Conservation (phyloP, 257 asterid genomes). For the Nemophila menziesii region DNA sequence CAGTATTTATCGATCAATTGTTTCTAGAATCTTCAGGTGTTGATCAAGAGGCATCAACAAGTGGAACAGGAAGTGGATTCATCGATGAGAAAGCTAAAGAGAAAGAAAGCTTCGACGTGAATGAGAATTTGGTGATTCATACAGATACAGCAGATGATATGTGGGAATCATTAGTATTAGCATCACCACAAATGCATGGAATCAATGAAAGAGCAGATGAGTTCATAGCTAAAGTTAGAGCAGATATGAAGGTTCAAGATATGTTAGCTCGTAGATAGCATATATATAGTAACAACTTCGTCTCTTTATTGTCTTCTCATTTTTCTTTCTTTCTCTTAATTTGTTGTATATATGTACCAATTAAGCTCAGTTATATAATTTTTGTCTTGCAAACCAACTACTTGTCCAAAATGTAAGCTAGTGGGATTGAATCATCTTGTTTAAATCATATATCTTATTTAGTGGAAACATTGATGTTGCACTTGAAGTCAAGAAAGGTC, state of each 20-base stretch:
- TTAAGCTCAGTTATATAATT: no score
- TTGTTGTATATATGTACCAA: no score
- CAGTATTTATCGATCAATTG: constrained; percentile 52
- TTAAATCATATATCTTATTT: no score
- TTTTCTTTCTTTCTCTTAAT: not conserved
- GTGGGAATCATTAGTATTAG: constrained; percentile 72
- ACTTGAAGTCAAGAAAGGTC: no score
- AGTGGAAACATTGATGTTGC: no score
- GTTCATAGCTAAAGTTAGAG: constrained; percentile 54
- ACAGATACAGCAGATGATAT: constrained; percentile 55
- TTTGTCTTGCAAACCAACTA: no score
- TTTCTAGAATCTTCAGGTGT: constrained; percentile 35
- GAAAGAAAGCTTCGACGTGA: not conserved
- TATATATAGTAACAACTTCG: no score
- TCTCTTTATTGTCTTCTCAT: not conserved
- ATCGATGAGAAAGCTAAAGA: constrained; percentile 1
- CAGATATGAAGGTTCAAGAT: constrained; percentile 50
- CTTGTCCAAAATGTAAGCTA: no score
- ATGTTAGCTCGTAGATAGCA: constrained; percentile 18
- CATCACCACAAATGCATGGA: constrained; percentile 53
- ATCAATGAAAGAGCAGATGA: constrained; percentile 78
- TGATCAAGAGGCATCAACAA: constrained; percentile 9
- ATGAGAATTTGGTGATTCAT: not conserved
- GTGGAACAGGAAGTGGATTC: constrained; percentile 4
- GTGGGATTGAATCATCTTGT: no score